Percentiles rank a stretch among this genome's conserved stretches.
These are phyloP conservation scores for Calonectria montana DNA, from an alignment of 2,329 filamentous ascomycete genomes.

Conservation along the genomic window DNA sequence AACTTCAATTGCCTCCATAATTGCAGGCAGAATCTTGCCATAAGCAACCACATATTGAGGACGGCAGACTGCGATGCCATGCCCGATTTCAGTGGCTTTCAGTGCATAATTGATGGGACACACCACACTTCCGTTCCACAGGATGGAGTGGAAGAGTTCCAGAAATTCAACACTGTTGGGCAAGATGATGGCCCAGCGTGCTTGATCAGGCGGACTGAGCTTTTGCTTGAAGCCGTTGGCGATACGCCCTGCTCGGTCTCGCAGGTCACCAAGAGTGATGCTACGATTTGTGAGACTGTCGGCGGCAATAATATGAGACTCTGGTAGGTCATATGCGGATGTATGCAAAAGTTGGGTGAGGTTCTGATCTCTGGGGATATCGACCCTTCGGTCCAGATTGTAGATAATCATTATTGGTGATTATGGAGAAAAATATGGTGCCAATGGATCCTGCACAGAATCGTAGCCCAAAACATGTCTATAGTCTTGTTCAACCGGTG, in stretches of 20 bases:
- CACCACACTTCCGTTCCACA: constrained; percentile 53
- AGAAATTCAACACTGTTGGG: constrained; percentile 59
- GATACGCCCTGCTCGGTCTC: constrained; percentile 53
- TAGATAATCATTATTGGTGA: constrained; percentile 47
- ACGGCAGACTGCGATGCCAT: constrained; percentile 54
- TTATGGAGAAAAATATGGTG: neutral
- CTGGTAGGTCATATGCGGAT: constrained; percentile 48
- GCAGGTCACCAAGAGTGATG: constrained; percentile 56
- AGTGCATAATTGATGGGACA: constrained; percentile 55
- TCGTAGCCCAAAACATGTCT: neutral
- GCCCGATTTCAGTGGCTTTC: constrained; percentile 53
- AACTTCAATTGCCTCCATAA: constrained; percentile 48
- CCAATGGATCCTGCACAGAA: neutral
- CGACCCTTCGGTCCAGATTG: constrained; percentile 40
- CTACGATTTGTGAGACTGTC: constrained; percentile 59
- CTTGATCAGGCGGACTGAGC: constrained; percentile 48
- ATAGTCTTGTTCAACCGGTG: neutral
- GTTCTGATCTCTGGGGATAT: constrained; percentile 53
- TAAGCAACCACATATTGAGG: constrained; percentile 56
- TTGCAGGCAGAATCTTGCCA: constrained; percentile 43
- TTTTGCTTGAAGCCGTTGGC: constrained; percentile 51
- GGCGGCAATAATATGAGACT: constrained; percentile 55
- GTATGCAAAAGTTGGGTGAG: constrained; percentile 57
- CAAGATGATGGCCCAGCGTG: constrained; percentile 55
- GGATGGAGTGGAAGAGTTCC: constrained; percentile 54